Evolutionary conservation across 2,329 filamentous ascomycete genomes (phyloP).

Genomic region (Seiridium cupressi): DNA sequence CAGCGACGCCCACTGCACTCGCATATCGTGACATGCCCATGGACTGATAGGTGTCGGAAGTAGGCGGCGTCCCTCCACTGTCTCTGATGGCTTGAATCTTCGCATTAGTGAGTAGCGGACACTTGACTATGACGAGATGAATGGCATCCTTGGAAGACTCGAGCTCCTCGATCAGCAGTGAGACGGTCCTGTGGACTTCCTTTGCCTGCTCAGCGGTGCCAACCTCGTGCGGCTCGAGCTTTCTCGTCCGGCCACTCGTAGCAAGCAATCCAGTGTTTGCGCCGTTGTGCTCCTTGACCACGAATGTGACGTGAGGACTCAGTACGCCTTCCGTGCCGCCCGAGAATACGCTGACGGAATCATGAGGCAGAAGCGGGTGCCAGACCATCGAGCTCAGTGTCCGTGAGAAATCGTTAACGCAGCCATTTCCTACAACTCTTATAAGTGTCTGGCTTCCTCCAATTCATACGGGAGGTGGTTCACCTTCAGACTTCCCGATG

Average conservation of each 20-base stretch:
- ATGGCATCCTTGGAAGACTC: constrained; percentile 16
- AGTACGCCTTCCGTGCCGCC: constrained; percentile 30
- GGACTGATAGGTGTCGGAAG: constrained; percentile 28
- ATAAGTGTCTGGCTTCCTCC: neutral
- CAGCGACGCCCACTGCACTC: constrained; percentile 25
- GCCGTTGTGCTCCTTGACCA: constrained; percentile 13
- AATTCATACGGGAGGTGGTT: neutral
- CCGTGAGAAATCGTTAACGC: constrained; percentile 32
- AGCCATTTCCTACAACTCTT: constrained; percentile 18
- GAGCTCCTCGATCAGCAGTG: constrained; percentile 15
- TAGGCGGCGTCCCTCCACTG: constrained; percentile 17
- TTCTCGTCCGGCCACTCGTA: constrained; percentile 23
- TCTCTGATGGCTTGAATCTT: constrained; percentile 23
- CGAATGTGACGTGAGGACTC: constrained; percentile 29
- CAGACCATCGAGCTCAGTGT: constrained; percentile 27
- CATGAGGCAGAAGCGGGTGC: constrained; percentile 25
- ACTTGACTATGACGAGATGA: constrained; percentile 17
- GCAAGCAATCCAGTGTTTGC: constrained; percentile 20
- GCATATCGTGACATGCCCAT: constrained; percentile 31
- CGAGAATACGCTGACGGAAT: constrained; percentile 29
- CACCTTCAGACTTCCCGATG: constrained; percentile 28
- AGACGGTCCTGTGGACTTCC: constrained; percentile 18
- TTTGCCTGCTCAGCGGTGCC: constrained; percentile 24
- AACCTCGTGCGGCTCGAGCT: constrained; percentile 25
- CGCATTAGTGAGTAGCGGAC: constrained; percentile 24